Evolutionary conservation across 2,329 filamentous ascomycete species (phyloP).

Genomic region (Alternaria sp.): DNA sequence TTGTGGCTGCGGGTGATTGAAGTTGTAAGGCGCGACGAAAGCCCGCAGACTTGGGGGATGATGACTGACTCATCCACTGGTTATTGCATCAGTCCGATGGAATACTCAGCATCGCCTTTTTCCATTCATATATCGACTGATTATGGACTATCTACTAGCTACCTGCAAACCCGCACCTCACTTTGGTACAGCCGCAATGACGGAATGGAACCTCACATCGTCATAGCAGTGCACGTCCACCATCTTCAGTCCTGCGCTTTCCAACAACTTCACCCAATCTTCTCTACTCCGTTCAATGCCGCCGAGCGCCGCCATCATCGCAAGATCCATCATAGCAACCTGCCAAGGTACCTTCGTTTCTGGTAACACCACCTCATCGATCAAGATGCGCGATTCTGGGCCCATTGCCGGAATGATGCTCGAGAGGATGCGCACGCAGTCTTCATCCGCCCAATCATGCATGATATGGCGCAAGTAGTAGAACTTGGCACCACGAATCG

Average conservation of each 20-base stretch:
- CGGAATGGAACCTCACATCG: conserved; percentile 30
- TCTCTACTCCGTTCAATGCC: conserved; percentile 37
- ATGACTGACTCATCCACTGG: not conserved
- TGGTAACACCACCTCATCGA: conserved; percentile 45
- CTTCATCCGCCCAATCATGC: conserved; percentile 46
- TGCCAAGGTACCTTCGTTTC: conserved; percentile 43
- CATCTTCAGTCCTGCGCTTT: conserved; percentile 35
- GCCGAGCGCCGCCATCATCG: conserved; percentile 37
- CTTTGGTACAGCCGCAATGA: conserved; percentile 28
- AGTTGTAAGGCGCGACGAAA: not conserved
- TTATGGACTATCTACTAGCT: not conserved
- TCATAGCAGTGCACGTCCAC: conserved; percentile 39
- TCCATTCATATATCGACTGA: not conserved
- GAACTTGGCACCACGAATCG: conserved; percentile 40
- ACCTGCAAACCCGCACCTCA: not conserved
- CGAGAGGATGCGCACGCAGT: conserved; percentile 39
- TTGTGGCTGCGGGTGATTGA: not conserved
- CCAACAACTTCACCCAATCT: conserved; percentile 33
- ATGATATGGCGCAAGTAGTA: conserved; percentile 47
- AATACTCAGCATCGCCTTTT: not conserved
- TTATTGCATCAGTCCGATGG: not conserved
- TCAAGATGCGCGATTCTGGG: conserved; percentile 39
- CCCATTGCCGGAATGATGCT: conserved; percentile 38
- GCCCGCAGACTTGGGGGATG: conserved; percentile 4
- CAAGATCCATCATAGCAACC: conserved; percentile 39